Evolutionary conservation across 441 rosid species (phyloP), one percentile per base, ranked within the genome.

Genomic region (Erysimum cheiri): DNA sequence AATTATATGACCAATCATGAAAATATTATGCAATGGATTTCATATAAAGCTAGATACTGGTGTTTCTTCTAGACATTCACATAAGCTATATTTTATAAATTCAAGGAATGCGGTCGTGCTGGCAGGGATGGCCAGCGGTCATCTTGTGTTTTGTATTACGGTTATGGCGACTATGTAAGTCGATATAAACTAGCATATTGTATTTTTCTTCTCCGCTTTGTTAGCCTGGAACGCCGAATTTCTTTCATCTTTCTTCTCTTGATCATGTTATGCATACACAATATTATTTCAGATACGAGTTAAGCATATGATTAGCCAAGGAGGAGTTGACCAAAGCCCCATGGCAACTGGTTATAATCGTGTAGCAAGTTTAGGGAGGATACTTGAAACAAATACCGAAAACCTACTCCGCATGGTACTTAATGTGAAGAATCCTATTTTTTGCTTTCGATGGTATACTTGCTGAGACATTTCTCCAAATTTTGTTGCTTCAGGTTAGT

Each of bases 21-120:
- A 64, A 54, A 36, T 64, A 44, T 46, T 15, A 22, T 37, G 17
- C 32, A 32, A 28, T 33, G 19, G 37, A 52, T 26, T 60, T 17
- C 52, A 19, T 19, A 52, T 48, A 29, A 53, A 43, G 32, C 14
- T 49, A 26, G 58, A 48, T 46, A 58, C 9, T 48, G 39, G 5
- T 54, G 41, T 53, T 43, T 43, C 48, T 43, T 31, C 43, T 39
- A 13, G 13, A 31, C 39, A 37, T 57, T 63, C 8, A 56, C 29
- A 6, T 74, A 67, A 59, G 37, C 54, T 64, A 15, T 31, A 49
- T 41, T 60, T 58, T 61, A 4, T 49, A 60, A 76, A 61, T 74
- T 36, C 53, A 71, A 95, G 99, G 98, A 95, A 80, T 95, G 99
- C 13, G 99, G 99, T 44, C 98, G 97, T 73, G 99, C 98, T 66